Evolutionary conservation across 176 grass and related monocot species (phyloP).

Genomic region (Metroxylon sagu): DNA sequence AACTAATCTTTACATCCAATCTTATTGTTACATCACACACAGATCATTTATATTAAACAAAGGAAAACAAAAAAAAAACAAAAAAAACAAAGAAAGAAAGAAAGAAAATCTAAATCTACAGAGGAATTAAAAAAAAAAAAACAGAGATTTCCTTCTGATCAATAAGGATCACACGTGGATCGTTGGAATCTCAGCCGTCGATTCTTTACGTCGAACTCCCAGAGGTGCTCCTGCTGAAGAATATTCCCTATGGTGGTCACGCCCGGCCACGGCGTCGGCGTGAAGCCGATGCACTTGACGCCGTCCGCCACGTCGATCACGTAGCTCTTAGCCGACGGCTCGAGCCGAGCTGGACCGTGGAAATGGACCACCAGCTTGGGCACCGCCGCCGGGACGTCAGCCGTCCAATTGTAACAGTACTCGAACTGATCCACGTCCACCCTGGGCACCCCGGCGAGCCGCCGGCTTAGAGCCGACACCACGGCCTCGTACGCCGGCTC

Average conservation of each 20-base stretch:
- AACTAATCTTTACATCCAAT: too few species aligned
- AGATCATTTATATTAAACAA: too few species aligned
- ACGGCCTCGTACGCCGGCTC: slow-evolving; percentile 39
- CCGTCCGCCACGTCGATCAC: slow-evolving; percentile 45
- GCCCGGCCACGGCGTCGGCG: slow-evolving; percentile 14
- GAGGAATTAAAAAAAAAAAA: background rate
- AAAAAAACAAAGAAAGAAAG: background rate
- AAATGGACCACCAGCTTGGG: slow-evolving; percentile 42
- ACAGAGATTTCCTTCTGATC: slow-evolving; percentile 1
- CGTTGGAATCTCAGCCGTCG: slow-evolving; percentile 41
- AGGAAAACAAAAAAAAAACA: background rate
- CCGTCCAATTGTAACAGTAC: slow-evolving; percentile 71
- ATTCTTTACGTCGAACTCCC: slow-evolving; percentile 51
- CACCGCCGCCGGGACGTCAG: slow-evolving; percentile 2
- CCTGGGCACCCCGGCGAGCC: slow-evolving; percentile 33
- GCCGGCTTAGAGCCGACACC: slow-evolving; percentile 22
- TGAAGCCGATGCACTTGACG: slow-evolving; percentile 55
- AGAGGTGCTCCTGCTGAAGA: slow-evolving; percentile 81
- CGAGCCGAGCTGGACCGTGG: slow-evolving; percentile 29
- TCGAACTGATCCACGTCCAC: slow-evolving; percentile 44
- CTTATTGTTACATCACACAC: too few species aligned
- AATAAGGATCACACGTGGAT: slow-evolving; percentile 31
- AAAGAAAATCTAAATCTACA: slow-evolving; percentile 2
- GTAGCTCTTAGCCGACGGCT: slow-evolving; percentile 49
- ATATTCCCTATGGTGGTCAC: slow-evolving; percentile 49